phyloP scores from a whole-genome alignment of 345 rosid species.

The Hibiscus mutabilis region DNA sequence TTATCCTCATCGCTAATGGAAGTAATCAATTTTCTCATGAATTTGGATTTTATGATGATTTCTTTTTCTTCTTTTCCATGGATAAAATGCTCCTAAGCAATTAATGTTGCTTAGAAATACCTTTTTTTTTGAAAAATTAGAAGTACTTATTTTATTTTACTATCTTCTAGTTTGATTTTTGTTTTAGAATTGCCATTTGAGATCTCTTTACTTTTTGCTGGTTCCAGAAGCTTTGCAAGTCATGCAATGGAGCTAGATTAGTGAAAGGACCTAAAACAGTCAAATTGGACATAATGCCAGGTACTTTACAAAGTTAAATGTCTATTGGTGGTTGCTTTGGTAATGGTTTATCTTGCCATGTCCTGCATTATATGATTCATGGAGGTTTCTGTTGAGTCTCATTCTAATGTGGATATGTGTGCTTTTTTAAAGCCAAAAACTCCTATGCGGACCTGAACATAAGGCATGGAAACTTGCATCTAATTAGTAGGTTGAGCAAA shows the following conservation, averaged over 20 bases:
- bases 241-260: slow-evolving; percentile 81
- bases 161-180: neutral
- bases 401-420: neutral
- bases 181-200: neutral
- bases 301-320: slow-evolving; percentile 27
- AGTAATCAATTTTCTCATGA: neutral
- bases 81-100: neutral
- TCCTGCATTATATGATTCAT: neutral
- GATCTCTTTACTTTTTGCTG: neutral
- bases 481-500: neutral
- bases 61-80: neutral
- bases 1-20: neutral
- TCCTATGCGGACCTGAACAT: neutral
- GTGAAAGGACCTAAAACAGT: slow-evolving; percentile 73
- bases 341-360: neutral
- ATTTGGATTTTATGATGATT: neutral
- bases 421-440: neutral
- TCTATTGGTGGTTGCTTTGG: slow-evolving; percentile 3
- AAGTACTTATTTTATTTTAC: neutral
- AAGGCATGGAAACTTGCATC: neutral
- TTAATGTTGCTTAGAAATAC: neutral
- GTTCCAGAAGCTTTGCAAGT: slow-evolving; percentile 75
- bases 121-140: neutral
- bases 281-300: slow-evolving; percentile 78
- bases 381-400: neutral